Evolutionary conservation across 306 rosid species (phyloP).

Genomic region (Parietaria judaica): DNA sequence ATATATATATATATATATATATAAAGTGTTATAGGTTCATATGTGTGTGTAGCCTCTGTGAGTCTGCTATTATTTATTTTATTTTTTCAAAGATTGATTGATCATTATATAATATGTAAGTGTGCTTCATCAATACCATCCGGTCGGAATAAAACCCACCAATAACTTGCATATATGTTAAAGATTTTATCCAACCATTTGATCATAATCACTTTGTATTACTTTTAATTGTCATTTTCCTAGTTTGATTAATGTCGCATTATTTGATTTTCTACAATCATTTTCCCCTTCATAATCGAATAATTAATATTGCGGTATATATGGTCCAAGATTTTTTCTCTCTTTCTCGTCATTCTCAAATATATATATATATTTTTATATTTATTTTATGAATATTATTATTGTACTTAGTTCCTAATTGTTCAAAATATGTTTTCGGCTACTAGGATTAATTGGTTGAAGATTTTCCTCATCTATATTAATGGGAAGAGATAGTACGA

Average conservation of each 20-base stretch:
- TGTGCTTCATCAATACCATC: slow-evolving; percentile 36
- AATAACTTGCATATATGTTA: slow-evolving; percentile 24
- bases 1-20: too few relatives aligned
- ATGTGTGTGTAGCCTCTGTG: too few relatives aligned
- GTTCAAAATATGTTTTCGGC: too few relatives aligned
- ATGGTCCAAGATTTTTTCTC: neutral
- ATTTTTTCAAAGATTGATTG: slow-evolving; percentile 21
- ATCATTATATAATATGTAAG: slow-evolving; percentile 6
- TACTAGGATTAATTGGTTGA: too few relatives aligned
- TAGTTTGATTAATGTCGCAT: neutral
- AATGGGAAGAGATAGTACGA: too few relatives aligned
- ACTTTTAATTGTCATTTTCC: slow-evolving; percentile 3
- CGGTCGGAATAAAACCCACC: slow-evolving; percentile 78
- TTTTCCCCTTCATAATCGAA: neutral
- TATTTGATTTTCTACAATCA: neutral
- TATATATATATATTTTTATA: too few relatives aligned
- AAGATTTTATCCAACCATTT: slow-evolving; percentile 11
- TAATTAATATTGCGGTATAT: neutral
- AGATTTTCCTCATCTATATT: too few relatives aligned
- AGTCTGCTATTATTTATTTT: slow-evolving; percentile 9
- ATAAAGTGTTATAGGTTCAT: too few relatives aligned
- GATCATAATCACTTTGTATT: slow-evolving; percentile 6
- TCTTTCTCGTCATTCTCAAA: too few relatives aligned
- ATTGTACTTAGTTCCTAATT: too few relatives aligned
- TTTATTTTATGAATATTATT: too few relatives aligned